Evolutionary conservation across 305 asterid genomes (phyloP), one percentile per base, ranked within the genome.

Genomic region (Ajuga reptans): DNA sequence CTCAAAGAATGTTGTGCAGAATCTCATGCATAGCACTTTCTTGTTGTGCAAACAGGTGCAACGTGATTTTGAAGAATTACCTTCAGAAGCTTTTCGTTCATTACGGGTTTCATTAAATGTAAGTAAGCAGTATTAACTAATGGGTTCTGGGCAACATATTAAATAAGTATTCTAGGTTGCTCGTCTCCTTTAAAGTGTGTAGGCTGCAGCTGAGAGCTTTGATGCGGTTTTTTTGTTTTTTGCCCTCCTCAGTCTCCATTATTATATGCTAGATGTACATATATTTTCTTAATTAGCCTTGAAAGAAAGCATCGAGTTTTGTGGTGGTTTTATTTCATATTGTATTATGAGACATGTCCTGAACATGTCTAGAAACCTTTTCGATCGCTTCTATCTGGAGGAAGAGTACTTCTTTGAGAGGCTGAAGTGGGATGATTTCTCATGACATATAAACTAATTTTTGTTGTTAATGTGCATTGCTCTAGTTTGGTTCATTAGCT

Each of bases 61-160:
- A 75, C 90, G 97, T 64, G 99, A 94, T 83, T 89, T 91, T 83
- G 99, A 94, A 81, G 99, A 94, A 82, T 84, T 93, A 36, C 99
- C 99, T 74, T 83, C 96, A 11, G 97, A 91, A 82, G 96, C 97
- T 75, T 87, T 94, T 78, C 86, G 90, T 74, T 86, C 96, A 4
- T 80, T 94, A 15, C 89, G 95, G 29, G 86, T 87, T 80, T 94
- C 99, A 71, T 77, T 94, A 75, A 91, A 83, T 83, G 99, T 94
- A 84, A 83, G 96, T 75, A 42, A 67, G 75, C 57, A 59, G 64
- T 11, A 58, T 53, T 72, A 47, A 47, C 59, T 75, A 55, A 41
- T 39, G 55, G 18, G 49, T 18, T 69, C 58, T 69, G 74, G 45
- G 60, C 41, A 36, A 52, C 51, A 34, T 31, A n/a, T 17, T 66